Conservation (phyloP, 2,329 filamentous ascomycete genomes). For the Emergomyces pasteurianus region DNA sequence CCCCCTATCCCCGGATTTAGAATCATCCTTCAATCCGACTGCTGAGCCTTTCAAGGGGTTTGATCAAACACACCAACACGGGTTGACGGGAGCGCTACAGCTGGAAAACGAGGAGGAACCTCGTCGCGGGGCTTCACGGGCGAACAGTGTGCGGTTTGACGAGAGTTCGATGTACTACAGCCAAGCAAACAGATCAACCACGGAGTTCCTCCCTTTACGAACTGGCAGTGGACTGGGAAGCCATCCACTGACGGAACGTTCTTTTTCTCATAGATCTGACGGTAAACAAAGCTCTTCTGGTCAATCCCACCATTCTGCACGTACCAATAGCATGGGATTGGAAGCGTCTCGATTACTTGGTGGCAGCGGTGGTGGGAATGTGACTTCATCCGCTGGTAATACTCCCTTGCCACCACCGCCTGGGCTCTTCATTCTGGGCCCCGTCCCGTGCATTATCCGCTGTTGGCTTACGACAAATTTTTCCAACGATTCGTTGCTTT, state of each 20-base stretch:
- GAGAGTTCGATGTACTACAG: conserved; percentile 89
- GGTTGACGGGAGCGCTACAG: conserved; percentile 66
- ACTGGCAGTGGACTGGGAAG: conserved; percentile 69
- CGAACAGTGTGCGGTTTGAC: conserved; percentile 95
- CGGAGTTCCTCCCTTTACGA: conserved; percentile 66
- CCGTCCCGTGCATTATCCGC: conserved; percentile 84
- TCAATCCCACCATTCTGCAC: conserved; percentile 61
- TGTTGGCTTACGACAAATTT: conserved; percentile 91
- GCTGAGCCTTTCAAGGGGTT: conserved; percentile 81
- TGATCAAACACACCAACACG: conserved; percentile 69
- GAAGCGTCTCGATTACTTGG: conserved; percentile 54
- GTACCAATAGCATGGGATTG: conserved; percentile 78
- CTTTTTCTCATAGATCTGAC: conserved; percentile 89
- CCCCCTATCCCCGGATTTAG: conserved; percentile 35
- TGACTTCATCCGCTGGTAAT: conserved; percentile 46
- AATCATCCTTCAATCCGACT: conserved; percentile 66
- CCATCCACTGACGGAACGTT: conserved; percentile 75
- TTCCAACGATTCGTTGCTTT: conserved; percentile 76
- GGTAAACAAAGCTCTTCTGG: conserved; percentile 89
- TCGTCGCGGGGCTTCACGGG: conserved; percentile 75
- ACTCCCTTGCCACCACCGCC: conserved; percentile 57
- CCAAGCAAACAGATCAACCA: conserved; percentile 68
- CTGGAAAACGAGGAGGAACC: conserved; percentile 78
- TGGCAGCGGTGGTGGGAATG: conserved; percentile 51
- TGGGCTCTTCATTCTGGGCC: conserved; percentile 72